A percentile compares a stretch with the other conserved stretches of the same genome.
These are phyloP conservation scores for Ormosia emarginata DNA, from an alignment of 306 rosid species.

Conservation along the genomic window DNA sequence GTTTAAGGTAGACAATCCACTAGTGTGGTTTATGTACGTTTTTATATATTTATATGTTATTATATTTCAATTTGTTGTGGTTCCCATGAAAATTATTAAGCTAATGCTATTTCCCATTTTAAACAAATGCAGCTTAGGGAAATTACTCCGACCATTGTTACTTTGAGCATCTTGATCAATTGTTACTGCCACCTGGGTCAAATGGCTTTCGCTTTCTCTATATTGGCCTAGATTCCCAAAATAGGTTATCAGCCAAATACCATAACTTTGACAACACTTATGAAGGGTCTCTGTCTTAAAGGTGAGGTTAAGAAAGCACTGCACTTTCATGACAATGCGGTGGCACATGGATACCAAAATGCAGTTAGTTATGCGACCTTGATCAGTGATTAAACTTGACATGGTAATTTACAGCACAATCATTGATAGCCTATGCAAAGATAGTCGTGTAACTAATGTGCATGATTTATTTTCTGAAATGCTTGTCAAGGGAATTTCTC, in stretches of 20 bases:
- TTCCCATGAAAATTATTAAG: too few species aligned
- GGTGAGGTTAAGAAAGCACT: not conserved
- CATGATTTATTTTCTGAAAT: not conserved
- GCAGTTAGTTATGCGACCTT: not conserved
- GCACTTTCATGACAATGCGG: not conserved
- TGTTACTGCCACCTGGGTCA: too few species aligned
- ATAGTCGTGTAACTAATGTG: not conserved
- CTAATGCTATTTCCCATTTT: too few species aligned
- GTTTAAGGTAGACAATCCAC: conserved; percentile 3
- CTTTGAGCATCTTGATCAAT: too few species aligned
- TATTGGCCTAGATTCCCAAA: too few species aligned
- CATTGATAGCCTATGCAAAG: conserved; percentile 23
- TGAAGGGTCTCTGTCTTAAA: not conserved
- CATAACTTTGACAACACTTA: not conserved
- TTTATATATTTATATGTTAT: too few species aligned
- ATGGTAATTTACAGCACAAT: not conserved
- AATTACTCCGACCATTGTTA: too few species aligned
- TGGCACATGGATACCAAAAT: not conserved
- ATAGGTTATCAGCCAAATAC: not conserved
- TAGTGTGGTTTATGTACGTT: conserved; percentile 49
- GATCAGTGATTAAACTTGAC: not conserved
- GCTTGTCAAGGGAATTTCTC: not conserved
- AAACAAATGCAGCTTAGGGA: too few species aligned
- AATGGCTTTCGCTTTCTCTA: too few species aligned
- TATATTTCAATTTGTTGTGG: too few species aligned